Conservation (phyloP, 2,329 filamentous ascomycete genomes). For the Pyrenophora tritici-repentis region DNA sequence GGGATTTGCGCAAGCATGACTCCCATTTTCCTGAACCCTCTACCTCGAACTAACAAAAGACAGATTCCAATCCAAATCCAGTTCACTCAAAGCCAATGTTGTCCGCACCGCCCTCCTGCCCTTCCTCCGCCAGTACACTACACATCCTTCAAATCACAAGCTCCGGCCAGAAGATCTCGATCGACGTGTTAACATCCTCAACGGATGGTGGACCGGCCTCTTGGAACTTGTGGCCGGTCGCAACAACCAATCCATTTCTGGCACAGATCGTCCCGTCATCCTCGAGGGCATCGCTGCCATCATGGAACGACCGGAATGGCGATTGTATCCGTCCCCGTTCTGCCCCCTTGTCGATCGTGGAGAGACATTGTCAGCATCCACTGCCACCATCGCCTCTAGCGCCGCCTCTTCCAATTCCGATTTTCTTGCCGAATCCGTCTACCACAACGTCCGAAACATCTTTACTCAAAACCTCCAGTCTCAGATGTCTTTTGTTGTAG, state of each 20-base stretch:
- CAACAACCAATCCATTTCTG: constrained; percentile 76
- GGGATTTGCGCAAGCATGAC: constrained; percentile 67
- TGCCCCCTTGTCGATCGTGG: constrained; percentile 64
- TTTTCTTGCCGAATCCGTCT: constrained; percentile 75
- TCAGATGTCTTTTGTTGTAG: constrained; percentile 85
- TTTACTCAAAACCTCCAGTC: constrained; percentile 80
- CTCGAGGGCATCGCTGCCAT: constrained; percentile 79
- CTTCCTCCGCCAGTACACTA: constrained; percentile 73
- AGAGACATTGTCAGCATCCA: constrained; percentile 50
- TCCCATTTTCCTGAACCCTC: neutral
- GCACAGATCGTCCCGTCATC: constrained; percentile 80
- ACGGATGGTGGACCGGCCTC: constrained; percentile 88
- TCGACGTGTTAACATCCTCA: constrained; percentile 75
- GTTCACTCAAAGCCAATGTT: constrained; percentile 73
- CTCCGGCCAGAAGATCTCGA: constrained; percentile 83
- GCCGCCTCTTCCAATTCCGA: constrained; percentile 65
- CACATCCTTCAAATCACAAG: constrained; percentile 67
- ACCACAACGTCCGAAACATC: constrained; percentile 87
- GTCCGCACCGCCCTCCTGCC: constrained; percentile 74
- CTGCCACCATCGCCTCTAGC: constrained; percentile 59
- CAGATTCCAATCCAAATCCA: constrained; percentile 74
- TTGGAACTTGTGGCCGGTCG: constrained; percentile 80
- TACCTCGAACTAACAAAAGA: constrained; percentile 9
- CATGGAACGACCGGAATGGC: constrained; percentile 90
- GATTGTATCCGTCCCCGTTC: constrained; percentile 70